Base-by-base conservation (phyloP, 805 yeast genomes). In the fission yeast (Schizosaccharomyces pombe) region DNA sequence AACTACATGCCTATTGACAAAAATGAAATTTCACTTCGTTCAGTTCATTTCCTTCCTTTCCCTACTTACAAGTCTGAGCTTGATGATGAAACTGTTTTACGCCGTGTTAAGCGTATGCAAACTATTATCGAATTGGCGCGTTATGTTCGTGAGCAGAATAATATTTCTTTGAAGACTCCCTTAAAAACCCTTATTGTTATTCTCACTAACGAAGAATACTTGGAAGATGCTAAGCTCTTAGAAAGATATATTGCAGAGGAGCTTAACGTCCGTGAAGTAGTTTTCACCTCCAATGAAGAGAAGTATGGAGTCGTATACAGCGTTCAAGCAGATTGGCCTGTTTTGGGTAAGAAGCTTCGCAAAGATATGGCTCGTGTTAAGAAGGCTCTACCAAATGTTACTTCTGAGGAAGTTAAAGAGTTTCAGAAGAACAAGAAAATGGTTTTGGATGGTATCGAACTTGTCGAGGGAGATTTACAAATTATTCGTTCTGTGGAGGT, bases 241-340 rank as follows among this genome's bases (percentile, higher is more conserved):
- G 75, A 83, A 69, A 69, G 71, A 43, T 91, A 89, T 69, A 80
- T 91, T 61, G 67, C 76, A 56, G 97, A 89, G 63, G 98, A 91
- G 71, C 77, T 91, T 68, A 91, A 91, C 65, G 82, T 91, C 57
- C 82, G 95, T 68, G 91, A 84, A 61, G 67, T 91, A 55, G 72
- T 85, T 62, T 80, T 91, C 62, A 86, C 96, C 22, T 74, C 83
- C 26, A 95, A 91, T 65, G 99, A 91, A 72, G 79, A 74, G 61
- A 79, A 81, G 64, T 89, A 87, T 65, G 91, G 87, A 62, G 97
- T 91, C 58, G 83, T 81, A 66, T 89, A 87, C 73, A 78, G 76
- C 59, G 96, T 89, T 47, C 93, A 84, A 67, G 98, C 98, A 52
- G 99, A 91, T 72, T 91, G 99, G 98, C 95, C 97, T 56, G 85